phyloP scores from a whole-genome alignment of 345 rosid genomes.

The Dovyalis caffra region DNA sequence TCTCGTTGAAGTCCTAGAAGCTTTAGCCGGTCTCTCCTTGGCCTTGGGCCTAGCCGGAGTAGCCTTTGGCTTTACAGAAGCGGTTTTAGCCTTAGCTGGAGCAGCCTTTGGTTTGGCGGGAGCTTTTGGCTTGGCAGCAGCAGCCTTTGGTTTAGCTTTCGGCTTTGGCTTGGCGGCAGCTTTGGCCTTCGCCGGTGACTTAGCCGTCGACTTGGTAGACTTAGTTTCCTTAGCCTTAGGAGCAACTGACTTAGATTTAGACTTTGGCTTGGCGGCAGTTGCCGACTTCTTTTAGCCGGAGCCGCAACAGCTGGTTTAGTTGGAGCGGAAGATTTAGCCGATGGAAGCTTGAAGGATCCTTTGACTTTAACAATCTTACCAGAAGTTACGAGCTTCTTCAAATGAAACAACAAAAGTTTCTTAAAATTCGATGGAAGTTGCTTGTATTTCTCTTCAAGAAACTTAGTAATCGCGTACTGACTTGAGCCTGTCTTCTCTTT shows the following conservation, averaged over 20 bases:
- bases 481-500: constrained; percentile 91
- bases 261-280: constrained; percentile 30
- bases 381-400: constrained; percentile 66
- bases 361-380: constrained; percentile 73
- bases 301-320: background rate
- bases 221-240: constrained; percentile 31
- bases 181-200: constrained; percentile 31
- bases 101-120: constrained; percentile 20
- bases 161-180: constrained; percentile 35
- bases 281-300: constrained; percentile 33
- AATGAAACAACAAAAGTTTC: constrained; percentile 60
- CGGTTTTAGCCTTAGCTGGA: constrained; percentile 31
- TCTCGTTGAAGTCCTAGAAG: constrained; percentile 59
- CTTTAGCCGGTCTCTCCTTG: constrained; percentile 63
- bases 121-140: constrained; percentile 32
- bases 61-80: constrained; percentile 37
- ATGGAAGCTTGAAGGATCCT: constrained; percentile 64
- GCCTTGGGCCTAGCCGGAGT: constrained; percentile 46
- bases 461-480: constrained; percentile 79
- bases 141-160: constrained; percentile 45
- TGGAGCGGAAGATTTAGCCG: constrained; percentile 28
- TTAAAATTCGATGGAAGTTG: constrained; percentile 54
- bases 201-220: constrained; percentile 23
- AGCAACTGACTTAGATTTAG: constrained; percentile 28
- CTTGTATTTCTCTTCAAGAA: constrained; percentile 75